Percentiles rank a stretch among this genome's conserved stretches.
Conservation (phyloP, 805 yeast species). For the Spathaspora sp. region DNA sequence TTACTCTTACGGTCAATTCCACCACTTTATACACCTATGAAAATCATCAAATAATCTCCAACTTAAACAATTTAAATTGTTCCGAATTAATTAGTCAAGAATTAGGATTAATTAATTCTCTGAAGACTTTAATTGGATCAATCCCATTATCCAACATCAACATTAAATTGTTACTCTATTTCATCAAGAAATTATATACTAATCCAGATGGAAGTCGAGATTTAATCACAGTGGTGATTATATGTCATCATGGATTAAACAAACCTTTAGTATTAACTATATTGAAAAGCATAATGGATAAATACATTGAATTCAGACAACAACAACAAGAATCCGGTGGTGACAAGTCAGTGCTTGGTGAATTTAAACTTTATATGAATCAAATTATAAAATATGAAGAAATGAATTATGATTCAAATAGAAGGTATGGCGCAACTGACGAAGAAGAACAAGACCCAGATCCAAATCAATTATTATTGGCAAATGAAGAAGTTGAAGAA, state of each 20-base stretch:
- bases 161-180: conserved; percentile 37
- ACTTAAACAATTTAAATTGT: conserved; percentile 44
- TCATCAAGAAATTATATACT: conserved; percentile 42
- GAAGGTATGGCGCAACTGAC: conserved; percentile 27
- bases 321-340: conserved; percentile 8
- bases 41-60: conserved; percentile 39
- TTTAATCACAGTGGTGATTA: conserved; percentile 48
- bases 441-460: conserved; percentile 18
- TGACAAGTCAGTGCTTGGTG: conserved; percentile 33
- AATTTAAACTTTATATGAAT: conserved; percentile 53
- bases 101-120: conserved; percentile 49
- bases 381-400: conserved; percentile 57
- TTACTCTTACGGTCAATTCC: conserved; percentile 51
- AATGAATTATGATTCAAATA: conserved; percentile 36
- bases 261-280: conserved; percentile 45
- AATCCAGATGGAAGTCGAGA: conserved; percentile 45
- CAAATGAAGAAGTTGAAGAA: conserved; percentile 57
- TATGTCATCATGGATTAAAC: conserved; percentile 43
- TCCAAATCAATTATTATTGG: conserved; percentile 36
- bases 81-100: conserved; percentile 53
- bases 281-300: conserved; percentile 48
- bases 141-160: conserved; percentile 21
- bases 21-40: conserved; percentile 59
- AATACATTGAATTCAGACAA: conserved; percentile 41
- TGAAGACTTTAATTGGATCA: conserved; percentile 39